Base-by-base conservation (phyloP, 2,329 filamentous ascomycete genomes). In the Didymella lethalis region DNA sequence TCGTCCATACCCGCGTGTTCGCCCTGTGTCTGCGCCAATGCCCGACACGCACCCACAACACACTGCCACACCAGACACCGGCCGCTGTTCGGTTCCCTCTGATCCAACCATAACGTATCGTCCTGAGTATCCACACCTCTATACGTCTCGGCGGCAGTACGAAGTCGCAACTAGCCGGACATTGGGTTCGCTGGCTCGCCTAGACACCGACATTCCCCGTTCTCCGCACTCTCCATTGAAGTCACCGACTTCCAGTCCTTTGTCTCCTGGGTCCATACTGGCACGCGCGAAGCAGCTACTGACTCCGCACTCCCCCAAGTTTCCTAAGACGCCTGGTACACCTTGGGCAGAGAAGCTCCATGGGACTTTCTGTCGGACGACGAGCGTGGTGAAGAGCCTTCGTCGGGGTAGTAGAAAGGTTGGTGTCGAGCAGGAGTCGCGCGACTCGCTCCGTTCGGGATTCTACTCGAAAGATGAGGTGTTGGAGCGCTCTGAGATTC, bases 151-250 rank as follows among this genome's bases (percentile, higher is more conserved):
- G 1, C n/a, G 7, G 4, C 38, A 50, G 49, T 34, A 49, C 5
- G 38, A 54, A 38, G 50, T 54, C n/a, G 56, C 50, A 14, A 41
- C 34, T 23, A 31, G 45, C 12, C 45, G n/a, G 2, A 34, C 26
- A 4, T 8, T 58, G 50, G 56, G 49, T 6, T 48, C 38, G 3
- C 8, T 45, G 16, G 38, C 49, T 8, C 50, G 31, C 26, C 31
- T 46, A 3, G 32, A 49, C 8, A 49, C 18, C 2, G 14, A 34
- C 31, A 5, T 46, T 6, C 12, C 31, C 31, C 31, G 12, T 32
- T 32, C 31, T 16, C 31, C 12, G 2, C 4, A 16, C 31, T 32
- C 12, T 14, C 31, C 16, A 3, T 36, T 14, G 6, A 32, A 3
- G 6, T 32, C 41, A 16, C 23, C 32, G 14, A 29, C 12, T 6